Base-by-base conservation (phyloP, 805 yeast species). In the Brettanomyces sp. region DNA sequence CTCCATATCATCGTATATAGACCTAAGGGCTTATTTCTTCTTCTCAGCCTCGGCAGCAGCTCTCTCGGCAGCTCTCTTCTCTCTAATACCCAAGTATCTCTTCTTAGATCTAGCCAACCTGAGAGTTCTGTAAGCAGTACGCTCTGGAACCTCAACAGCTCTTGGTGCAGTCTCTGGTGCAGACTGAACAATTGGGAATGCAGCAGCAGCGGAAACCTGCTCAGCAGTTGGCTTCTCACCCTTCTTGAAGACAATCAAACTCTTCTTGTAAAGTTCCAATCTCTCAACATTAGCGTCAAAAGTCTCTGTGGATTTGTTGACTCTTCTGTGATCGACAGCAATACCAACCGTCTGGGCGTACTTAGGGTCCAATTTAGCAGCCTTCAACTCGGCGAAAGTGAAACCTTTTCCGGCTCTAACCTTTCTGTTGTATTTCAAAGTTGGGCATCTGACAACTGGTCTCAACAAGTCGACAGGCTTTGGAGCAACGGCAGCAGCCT, bases 11-110 rank as follows among this genome's bases (percentile, higher is more conserved):
- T 35, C 37, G 37, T 38, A 39, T 39, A 38, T 40, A 41, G 44
- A 43, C 30, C 43, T 41, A 36, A 11, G 5, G 8, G 49, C 64
- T 82, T 86, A 88, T 83, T 88, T 88, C 90, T 90, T 90, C 91
- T 90, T 90, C 68, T 89, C 96, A 77, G 95, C 95, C 79, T 90
- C 99, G 72, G 97, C 98, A 78, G 88, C 98, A 72, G 96, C 97
- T 79, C 80, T 80, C 62, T 90, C 97, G 69, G 72, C 81, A 67
- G 95, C 95, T 78, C 96, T 85, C 95, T 91, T 93, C 70, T 82
- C 98, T 77, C 95, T 89, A 77, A 80, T 77, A 80, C 99, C 99
- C 72, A 73, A 78, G 85, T 79, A 85, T 74, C 79, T 88, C 82
- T 91, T 88, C 65, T 85, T 86, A 62, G 95, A 82, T 80, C 93